Evolutionary conservation across 352 stramenopile species (phyloP).

Genomic region (Blastocystis sp.): DNA sequence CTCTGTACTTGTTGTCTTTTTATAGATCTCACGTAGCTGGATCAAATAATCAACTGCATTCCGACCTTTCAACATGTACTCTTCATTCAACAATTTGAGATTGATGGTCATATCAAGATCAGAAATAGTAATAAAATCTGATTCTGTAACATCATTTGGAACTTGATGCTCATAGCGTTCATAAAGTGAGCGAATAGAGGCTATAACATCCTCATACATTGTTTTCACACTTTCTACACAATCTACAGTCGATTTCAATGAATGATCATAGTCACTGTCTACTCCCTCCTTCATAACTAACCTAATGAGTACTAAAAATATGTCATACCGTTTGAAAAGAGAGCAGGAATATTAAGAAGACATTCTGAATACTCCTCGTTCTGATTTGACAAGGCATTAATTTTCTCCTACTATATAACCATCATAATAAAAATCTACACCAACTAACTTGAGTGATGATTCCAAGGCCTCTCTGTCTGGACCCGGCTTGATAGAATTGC

Average conservation of each 20-base stretch:
- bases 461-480: neutral
- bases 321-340: neutral
- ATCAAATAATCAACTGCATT: neutral
- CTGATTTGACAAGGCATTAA: neutral
- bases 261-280: neutral
- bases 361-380: neutral
- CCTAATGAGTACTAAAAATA: no score
- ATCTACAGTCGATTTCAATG: neutral
- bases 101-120: neutral
- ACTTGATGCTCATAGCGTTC: neutral
- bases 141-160: neutral
- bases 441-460: neutral
- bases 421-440: neutral
- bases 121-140: neutral
- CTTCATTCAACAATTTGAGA: neutral
- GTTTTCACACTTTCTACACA: neutral
- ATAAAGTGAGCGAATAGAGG: neutral
- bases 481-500: neutral
- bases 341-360: neutral
- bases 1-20: neutral
- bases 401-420: neutral
- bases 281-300: neutral
- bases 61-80: neutral
- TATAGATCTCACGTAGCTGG: neutral
- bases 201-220: neutral